A percentile compares a stretch with the other conserved stretches of the same genome.
Evolutionary conservation across 1,284 basidiomycete genomes (phyloP).

Genomic region (Puccinia sorghi): DNA sequence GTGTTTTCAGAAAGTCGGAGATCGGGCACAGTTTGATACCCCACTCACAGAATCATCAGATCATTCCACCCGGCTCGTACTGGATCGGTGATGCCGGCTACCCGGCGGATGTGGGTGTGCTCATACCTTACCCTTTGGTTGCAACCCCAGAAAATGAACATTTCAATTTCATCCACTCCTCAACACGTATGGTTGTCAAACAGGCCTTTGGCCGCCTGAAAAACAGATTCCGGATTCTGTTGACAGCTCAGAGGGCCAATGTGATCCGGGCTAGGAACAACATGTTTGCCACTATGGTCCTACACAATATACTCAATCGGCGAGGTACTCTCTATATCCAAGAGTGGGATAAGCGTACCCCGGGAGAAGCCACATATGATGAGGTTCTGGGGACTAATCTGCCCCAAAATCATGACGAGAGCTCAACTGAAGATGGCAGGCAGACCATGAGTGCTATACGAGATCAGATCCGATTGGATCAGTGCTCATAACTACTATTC

Average conservation of each 20-base stretch:
- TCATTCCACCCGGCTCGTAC: background rate
- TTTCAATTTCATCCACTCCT: background rate
- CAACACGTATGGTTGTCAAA: background rate
- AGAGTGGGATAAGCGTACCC: background rate
- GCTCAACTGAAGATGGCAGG: no score
- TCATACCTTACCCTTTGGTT: background rate
- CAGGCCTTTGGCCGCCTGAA: background rate
- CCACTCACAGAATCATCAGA: background rate
- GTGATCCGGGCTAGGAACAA: background rate
- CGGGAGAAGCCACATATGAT: no score
- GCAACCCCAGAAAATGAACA: background rate
- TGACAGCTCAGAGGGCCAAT: background rate
- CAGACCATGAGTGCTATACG: no score
- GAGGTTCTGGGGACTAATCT: no score
- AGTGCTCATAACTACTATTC: no score
- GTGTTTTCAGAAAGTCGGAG: background rate
- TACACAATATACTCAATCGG: background rate
- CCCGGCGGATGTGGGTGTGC: background rate
- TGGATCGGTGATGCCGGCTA: background rate
- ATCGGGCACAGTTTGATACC: background rate
- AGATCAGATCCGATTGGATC: no score
- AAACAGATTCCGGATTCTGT: background rate
- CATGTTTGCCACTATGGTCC: background rate
- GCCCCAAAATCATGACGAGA: no score
- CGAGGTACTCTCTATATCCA: background rate